These are phyloP conservation scores for Thalia dealbata DNA, from an alignment of 176 grass and related monocot species.

Conservation along the genomic window DNA sequence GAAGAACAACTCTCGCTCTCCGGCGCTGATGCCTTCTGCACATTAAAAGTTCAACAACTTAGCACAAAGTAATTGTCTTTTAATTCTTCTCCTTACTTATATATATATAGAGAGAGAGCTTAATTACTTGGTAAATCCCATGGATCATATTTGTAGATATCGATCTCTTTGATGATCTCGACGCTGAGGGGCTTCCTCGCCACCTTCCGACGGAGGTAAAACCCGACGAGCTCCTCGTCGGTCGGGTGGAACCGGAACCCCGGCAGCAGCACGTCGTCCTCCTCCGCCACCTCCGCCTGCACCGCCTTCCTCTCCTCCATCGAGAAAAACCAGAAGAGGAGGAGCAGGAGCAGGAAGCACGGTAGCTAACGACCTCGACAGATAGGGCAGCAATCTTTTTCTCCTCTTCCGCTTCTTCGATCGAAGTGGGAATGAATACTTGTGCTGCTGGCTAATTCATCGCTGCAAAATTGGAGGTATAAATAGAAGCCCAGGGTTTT, in stretches of 20 bases:
- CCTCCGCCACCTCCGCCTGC: not conserved
- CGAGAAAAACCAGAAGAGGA: too few species aligned
- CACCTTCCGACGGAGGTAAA: constrained; percentile 17
- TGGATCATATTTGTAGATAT: constrained; percentile 10
- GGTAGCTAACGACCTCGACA: too few species aligned
- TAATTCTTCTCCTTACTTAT: too few species aligned
- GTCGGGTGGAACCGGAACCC: constrained; percentile 13
- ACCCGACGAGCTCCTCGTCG: constrained; percentile 9
- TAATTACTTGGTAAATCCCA: constrained; percentile 15
- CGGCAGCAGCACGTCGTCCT: not conserved
- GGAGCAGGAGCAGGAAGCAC: too few species aligned
- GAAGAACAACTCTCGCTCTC: not conserved
- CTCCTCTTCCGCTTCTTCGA: too few species aligned
- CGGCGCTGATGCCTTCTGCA: not conserved
- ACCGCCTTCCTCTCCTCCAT: not conserved
- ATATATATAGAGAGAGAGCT: too few species aligned
- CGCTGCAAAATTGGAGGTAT: too few species aligned
- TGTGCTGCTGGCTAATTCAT: too few species aligned
- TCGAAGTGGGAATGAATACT: too few species aligned
- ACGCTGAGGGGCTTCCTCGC: constrained; percentile 3
- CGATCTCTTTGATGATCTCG: constrained; percentile 10
- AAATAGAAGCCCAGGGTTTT: too few species aligned
- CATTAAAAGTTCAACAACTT: not conserved
- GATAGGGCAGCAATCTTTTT: too few species aligned
- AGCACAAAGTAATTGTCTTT: not conserved